phyloP scores from a whole-genome alignment of 2,329 filamentous ascomycete genomes.

The Phyllosticta ampelicida region DNA sequence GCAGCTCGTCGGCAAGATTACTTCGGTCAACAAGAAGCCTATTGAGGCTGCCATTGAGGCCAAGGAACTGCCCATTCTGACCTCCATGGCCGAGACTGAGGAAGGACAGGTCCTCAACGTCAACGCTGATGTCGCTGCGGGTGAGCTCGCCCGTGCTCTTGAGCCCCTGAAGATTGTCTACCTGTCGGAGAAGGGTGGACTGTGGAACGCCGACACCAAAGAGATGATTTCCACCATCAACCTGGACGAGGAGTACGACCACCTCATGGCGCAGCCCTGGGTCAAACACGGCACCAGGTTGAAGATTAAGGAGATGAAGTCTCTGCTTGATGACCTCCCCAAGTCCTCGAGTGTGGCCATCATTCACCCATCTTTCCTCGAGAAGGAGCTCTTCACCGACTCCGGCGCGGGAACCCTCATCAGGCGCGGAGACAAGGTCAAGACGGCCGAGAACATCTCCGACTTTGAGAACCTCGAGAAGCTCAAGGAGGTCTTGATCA shows the following conservation, averaged over 20 bases:
- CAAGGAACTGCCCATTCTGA: slow-evolving; percentile 87
- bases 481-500: slow-evolving; percentile 71
- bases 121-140: slow-evolving; percentile 93
- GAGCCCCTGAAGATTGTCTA: slow-evolving; percentile 97
- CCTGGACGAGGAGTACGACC: slow-evolving; percentile 89
- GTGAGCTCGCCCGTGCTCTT: slow-evolving; percentile 77
- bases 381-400: slow-evolving; percentile 95
- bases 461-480: slow-evolving; percentile 67
- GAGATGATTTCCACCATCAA: slow-evolving; percentile 97
- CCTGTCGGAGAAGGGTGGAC: slow-evolving; percentile 91
- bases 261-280: slow-evolving; percentile 89
- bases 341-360: slow-evolving; percentile 92
- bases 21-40: slow-evolving; percentile 75
- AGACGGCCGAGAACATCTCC: slow-evolving; percentile 57
- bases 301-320: slow-evolving; percentile 97
- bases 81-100: slow-evolving; percentile 87
- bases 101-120: slow-evolving; percentile 94
- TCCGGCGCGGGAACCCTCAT: slow-evolving; percentile 90
- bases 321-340: slow-evolving; percentile 77
- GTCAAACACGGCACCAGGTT: slow-evolving; percentile 87
- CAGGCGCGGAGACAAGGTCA: slow-evolving; percentile 80
- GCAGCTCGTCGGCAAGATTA: slow-evolving; percentile 92
- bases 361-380: slow-evolving; percentile 88
- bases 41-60: slow-evolving; percentile 80
- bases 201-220: slow-evolving; percentile 87